A percentile compares a stretch with the other conserved stretches of the same genome.
These are phyloP conservation scores for Suillus plorans DNA, from an alignment of 768 basidiomycete species.

Conservation along the genomic window DNA sequence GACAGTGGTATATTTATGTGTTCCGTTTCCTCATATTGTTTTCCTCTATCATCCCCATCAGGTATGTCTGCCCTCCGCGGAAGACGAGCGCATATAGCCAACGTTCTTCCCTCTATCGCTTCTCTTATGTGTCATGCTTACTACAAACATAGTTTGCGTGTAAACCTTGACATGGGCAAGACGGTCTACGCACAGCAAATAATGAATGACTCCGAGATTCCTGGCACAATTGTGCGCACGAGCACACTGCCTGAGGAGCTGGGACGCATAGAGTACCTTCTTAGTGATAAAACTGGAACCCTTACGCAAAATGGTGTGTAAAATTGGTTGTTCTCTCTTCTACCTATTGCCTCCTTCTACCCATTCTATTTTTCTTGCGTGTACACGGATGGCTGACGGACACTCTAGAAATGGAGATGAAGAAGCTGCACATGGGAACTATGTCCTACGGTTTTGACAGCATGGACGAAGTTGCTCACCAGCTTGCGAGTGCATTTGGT, in stretches of 20 bases:
- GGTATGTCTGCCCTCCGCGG: conserved; percentile 48
- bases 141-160: conserved; percentile 69
- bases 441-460: conserved; percentile 96
- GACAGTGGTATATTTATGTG: conserved; percentile 94
- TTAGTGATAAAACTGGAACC: conserved; percentile 98
- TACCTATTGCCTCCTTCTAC: neutral
- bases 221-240: conserved; percentile 94
- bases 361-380: neutral
- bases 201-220: conserved; percentile 90
- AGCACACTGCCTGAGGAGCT: conserved; percentile 96
- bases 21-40: conserved; percentile 97
- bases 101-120: conserved; percentile 4
- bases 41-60: conserved; percentile 98
- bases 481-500: conserved; percentile 84
- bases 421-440: conserved; percentile 97
- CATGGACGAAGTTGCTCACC: conserved; percentile 98
- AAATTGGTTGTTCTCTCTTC: neutral
- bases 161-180: conserved; percentile 99
- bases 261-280: conserved; percentile 90
- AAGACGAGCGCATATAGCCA: neutral
- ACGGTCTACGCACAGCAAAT: conserved; percentile 96
- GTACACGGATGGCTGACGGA: neutral
- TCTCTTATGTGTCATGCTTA: neutral
- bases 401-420: conserved; percentile 94
- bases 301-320: conserved; percentile 90